Percentiles rank a stretch among this genome's conserved stretches.
Conservation (phyloP, 139 green algal genomes). For the Medakamo hakoo region DNA sequence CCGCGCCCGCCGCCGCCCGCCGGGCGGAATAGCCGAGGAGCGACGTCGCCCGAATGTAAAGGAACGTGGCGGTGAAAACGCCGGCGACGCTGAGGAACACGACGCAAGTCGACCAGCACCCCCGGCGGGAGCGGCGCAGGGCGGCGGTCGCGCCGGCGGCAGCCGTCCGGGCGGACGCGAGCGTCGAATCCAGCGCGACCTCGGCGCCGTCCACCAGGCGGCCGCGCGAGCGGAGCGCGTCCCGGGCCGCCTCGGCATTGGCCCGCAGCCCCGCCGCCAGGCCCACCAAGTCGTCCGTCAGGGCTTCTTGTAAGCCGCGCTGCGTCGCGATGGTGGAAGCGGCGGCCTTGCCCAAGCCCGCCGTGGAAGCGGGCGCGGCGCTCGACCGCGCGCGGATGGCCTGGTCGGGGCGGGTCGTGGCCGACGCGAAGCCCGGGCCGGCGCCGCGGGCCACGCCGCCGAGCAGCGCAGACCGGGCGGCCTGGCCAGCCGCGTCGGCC, state of each 20-base stretch:
- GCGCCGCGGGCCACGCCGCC: no score
- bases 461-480: no score
- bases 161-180: constrained; percentile 3
- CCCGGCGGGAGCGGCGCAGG: constrained; percentile 2
- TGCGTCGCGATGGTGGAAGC: background rate
- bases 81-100: background rate
- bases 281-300: constrained; percentile 31
- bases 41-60: background rate
- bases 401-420: background rate
- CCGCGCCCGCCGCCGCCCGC: background rate
- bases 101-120: background rate
- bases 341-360: background rate
- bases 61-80: background rate
- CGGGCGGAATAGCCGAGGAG: background rate
- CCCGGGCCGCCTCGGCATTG: constrained; percentile 26
- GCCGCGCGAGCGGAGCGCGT: constrained; percentile 11
- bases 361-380: background rate
- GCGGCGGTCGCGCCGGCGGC: constrained; percentile 1
- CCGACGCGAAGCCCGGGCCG: no score
- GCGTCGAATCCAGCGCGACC: constrained; percentile 16
- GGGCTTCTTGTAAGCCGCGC: constrained; percentile 15
- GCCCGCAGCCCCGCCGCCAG: constrained; percentile 21
- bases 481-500: no score
- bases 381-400: background rate
- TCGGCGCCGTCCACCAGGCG: constrained; percentile 25